Evolutionary conservation across 306 rosid genomes (phyloP).

Genomic region (Nissolia schottii): DNA sequence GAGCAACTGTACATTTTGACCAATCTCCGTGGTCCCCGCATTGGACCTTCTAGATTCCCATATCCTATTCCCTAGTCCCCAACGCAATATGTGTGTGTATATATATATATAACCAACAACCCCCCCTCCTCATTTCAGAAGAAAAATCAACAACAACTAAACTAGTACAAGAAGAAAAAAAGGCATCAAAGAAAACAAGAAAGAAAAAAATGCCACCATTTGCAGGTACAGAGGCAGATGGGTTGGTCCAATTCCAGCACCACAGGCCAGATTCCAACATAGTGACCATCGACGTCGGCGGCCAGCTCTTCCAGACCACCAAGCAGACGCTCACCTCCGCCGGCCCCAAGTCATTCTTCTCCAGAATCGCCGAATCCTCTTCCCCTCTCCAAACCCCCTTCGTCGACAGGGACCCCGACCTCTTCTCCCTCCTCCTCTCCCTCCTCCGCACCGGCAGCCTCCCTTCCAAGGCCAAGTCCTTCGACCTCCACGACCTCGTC

Average conservation of each 20-base stretch:
- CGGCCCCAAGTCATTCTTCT: conserved; percentile 56
- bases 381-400: conserved; percentile 32
- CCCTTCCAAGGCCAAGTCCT: conserved; percentile 69
- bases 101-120: not conserved
- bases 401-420: conserved; percentile 83
- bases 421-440: conserved; percentile 77
- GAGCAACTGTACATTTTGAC: conserved; percentile 11
- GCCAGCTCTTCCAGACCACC: conserved; percentile 82
- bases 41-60: conserved; percentile 31
- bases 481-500: conserved; percentile 75
- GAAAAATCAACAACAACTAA: not conserved
- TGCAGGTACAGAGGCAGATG: conserved; percentile 16
- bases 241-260: conserved; percentile 5
- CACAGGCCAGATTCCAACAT: conserved; percentile 45
- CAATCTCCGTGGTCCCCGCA: not conserved
- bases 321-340: conserved; percentile 72
- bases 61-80: conserved; percentile 3
- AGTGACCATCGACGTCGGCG: conserved; percentile 77
- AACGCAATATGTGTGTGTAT: no score
- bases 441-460: conserved; percentile 89
- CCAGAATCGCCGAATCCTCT: conserved; percentile 37
- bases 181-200: not conserved
- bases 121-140: not conserved
- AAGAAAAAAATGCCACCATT: conserved; percentile 42
- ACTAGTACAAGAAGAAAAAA: not conserved